phyloP scores from a whole-genome alignment of 140 eudicot species.

The Ambrosia hybrid region DNA sequence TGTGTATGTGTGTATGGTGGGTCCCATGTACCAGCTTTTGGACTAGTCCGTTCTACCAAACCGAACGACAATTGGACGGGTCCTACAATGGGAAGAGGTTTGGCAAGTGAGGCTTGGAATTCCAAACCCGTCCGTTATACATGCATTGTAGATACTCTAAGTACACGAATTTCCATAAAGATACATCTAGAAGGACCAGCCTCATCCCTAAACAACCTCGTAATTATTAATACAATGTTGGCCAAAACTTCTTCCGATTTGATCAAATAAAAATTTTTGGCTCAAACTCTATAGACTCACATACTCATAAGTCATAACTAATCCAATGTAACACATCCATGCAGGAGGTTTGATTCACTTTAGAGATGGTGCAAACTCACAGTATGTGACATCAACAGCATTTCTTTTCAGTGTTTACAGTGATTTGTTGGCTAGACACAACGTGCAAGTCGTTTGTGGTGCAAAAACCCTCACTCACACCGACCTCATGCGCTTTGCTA shows the following conservation, averaged over 20 bases:
- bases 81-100: too few species aligned
- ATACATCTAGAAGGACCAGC: background rate
- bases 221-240: too few species aligned
- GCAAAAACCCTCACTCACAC: slow-evolving; percentile 36
- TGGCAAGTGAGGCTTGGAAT: too few species aligned
- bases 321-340: background rate
- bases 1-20: too few species aligned
- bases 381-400: slow-evolving; percentile 72
- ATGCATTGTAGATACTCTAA: too few species aligned
- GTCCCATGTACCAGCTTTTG: too few species aligned
- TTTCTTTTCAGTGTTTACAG: slow-evolving; percentile 64
- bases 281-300: background rate
- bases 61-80: too few species aligned
- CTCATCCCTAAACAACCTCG: background rate
- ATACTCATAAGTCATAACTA: background rate
- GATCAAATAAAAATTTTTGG: background rate
- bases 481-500: slow-evolving; percentile 55
- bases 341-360: slow-evolving; percentile 75
- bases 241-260: background rate
- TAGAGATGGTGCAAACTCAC: slow-evolving; percentile 90
- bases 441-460: slow-evolving; percentile 56
- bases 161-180: too few species aligned
- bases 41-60: too few species aligned
- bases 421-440: slow-evolving; percentile 54
- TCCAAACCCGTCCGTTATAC: too few species aligned